A percentile compares a stretch with the other conserved stretches of the same genome.
Evolutionary conservation across 345 rosid species (phyloP).

Genomic region (Hibiscus syriacus): DNA sequence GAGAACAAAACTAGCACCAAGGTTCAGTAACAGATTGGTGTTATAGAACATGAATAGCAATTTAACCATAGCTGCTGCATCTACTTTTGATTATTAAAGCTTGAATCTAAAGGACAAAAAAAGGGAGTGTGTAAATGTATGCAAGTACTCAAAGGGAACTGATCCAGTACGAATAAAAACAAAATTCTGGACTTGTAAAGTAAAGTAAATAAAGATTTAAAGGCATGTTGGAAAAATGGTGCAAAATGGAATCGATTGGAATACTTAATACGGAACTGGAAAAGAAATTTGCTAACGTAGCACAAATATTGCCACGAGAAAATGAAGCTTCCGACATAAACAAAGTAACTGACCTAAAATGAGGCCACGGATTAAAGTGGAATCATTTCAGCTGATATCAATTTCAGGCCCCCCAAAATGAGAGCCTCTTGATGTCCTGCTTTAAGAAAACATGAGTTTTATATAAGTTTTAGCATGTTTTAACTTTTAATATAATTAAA

Average conservation of each 20-base stretch:
- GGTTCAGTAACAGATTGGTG: not conserved
- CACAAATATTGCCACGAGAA: not conserved
- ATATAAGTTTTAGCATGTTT: not conserved
- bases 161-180: constrained; percentile 19
- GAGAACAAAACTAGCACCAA: constrained; percentile 2
- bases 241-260: not conserved
- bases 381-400: not conserved
- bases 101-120: not conserved
- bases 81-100: not conserved
- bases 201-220: not conserved
- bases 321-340: not conserved
- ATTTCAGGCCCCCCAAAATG: not conserved
- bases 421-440: not conserved
- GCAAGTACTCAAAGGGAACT: constrained; percentile 12
- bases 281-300: not conserved
- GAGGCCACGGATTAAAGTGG: not conserved
- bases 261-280: not conserved
- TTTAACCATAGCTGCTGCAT: constrained; percentile 7
- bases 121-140: constrained; percentile 1
- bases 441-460: not conserved
- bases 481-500: not conserved
- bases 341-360: not conserved
- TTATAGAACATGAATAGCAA: constrained; percentile 2
- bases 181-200: too few species aligned
- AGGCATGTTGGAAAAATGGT: too few species aligned